Percentiles rank a stretch among this genome's conserved stretches.
phyloP scores from a whole-genome alignment of 2,329 filamentous ascomycete species.

The Cryphonectria naterciae region DNA sequence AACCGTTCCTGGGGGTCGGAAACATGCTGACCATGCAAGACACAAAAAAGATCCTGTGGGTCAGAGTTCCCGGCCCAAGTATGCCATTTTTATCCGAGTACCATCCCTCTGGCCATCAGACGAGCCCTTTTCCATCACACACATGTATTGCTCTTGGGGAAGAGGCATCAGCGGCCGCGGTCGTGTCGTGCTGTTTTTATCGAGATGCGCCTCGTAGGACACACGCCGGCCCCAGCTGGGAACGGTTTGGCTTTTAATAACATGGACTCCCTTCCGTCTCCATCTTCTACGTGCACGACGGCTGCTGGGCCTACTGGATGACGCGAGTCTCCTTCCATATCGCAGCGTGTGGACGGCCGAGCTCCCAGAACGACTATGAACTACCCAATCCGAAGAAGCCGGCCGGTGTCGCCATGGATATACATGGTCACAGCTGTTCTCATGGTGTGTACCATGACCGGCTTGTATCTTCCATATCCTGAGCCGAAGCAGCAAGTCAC shows the following conservation, averaged over 20 bases:
- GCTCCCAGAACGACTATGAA: background rate
- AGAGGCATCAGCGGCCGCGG: background rate
- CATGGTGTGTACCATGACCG: background rate
- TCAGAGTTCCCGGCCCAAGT: background rate
- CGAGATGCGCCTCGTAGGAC: background rate
- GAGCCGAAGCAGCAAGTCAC: background rate
- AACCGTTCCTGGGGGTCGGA: background rate
- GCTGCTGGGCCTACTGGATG: background rate
- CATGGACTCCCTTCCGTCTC: background rate
- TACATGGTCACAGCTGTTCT: slow-evolving; percentile 1
- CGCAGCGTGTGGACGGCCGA: background rate
- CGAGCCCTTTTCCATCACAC: background rate
- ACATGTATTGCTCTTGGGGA: background rate
- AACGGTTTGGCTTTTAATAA: background rate
- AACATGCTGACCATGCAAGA: background rate
- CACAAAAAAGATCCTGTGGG: background rate
- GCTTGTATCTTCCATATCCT: background rate
- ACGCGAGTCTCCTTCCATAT: background rate
- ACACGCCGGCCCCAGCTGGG: background rate
- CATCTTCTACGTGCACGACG: background rate
- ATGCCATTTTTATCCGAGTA: background rate
- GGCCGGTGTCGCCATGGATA: background rate
- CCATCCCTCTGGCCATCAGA: background rate
- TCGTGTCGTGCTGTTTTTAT: background rate
- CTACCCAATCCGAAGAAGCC: background rate